Evolutionary conservation across 768 basidiomycete species (phyloP), one percentile per base, ranked within the genome.

Genomic region (Trametes coccinea): DNA sequence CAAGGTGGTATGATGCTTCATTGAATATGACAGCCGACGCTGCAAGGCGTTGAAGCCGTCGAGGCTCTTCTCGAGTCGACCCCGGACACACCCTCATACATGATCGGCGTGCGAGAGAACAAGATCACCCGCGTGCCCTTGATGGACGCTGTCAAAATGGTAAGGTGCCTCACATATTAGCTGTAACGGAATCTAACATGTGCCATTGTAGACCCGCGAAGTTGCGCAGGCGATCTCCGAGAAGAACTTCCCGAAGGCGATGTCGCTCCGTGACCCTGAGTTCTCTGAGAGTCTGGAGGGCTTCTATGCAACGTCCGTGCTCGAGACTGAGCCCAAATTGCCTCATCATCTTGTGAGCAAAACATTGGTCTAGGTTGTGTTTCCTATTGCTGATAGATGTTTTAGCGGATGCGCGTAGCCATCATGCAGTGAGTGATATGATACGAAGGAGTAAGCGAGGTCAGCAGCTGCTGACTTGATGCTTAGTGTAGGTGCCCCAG

Each of bases 71-170:
- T 98, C 5, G 86, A 89, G 67, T 84, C 96, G 0, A 90, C 85
- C 0, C 93, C 95, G 4, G 85, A 90, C 17, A 93, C 91, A 0
- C 96, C 96, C 4, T 96, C 94, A 0, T 98, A 95, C 72, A 96
- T 99, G 90, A 98, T 99, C 70, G 95, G 97, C 27, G 81, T 97
- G 41, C 84, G 85, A 64, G 95, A 98, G 77, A 98, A 97, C 79
- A 96, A 96, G 78, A 92, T 99, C 66, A 94, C 83, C 7, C 85
- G 93, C 30, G 88, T 95, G 8, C 93, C 94, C 13, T 78, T 99
- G 46, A 83, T 97, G 81, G 92, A 98, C 61, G 96, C 97, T 54
- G 97, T 99, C 16, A 84, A 85, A 46, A 87, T 88, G 88, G 94
- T 92, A 68, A 39, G 69, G 49, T 30, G 52, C 48, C 37, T 33